Evolutionary conservation across 2,329 filamentous ascomycete species (phyloP).

Genomic region (Fusarium veterinarium): DNA sequence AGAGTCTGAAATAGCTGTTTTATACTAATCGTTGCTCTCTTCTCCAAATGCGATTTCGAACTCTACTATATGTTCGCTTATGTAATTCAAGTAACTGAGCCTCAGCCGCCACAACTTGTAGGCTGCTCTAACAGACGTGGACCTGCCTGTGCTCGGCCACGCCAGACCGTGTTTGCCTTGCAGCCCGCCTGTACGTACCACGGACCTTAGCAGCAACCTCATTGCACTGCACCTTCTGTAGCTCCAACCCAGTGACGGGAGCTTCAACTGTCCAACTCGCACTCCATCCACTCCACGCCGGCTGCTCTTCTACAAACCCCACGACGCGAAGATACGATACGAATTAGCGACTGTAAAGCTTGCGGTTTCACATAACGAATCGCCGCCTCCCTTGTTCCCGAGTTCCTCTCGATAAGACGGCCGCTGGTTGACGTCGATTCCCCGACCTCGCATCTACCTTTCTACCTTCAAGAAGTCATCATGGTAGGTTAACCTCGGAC

Average conservation of each 20-base stretch:
- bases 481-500: slow-evolving; percentile 45
- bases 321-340: slow-evolving; percentile 15
- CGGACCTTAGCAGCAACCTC: slow-evolving; percentile 28
- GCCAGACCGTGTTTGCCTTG: slow-evolving; percentile 59
- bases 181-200: slow-evolving; percentile 39
- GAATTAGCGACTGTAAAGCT: slow-evolving; percentile 11
- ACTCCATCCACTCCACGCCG: slow-evolving; percentile 35
- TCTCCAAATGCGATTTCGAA: not conserved
- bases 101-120: slow-evolving; percentile 27
- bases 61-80: not conserved
- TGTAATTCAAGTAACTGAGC: slow-evolving; percentile 14
- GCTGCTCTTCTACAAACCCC: slow-evolving; percentile 10
- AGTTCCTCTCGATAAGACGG: slow-evolving; percentile 24
- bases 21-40: not conserved
- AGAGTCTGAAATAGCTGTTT: not conserved
- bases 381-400: not conserved
- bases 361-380: not conserved
- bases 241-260: slow-evolving; percentile 34
- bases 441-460: slow-evolving; percentile 35
- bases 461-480: slow-evolving; percentile 37
- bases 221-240: slow-evolving; percentile 35
- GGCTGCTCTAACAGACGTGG: slow-evolving; percentile 37
- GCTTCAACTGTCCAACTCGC: slow-evolving; percentile 39
- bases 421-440: slow-evolving; percentile 40
- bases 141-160: slow-evolving; percentile 46